Evolutionary conservation across 2,329 filamentous ascomycete species (phyloP).

Genomic region (Podosphaera leucotricha): DNA sequence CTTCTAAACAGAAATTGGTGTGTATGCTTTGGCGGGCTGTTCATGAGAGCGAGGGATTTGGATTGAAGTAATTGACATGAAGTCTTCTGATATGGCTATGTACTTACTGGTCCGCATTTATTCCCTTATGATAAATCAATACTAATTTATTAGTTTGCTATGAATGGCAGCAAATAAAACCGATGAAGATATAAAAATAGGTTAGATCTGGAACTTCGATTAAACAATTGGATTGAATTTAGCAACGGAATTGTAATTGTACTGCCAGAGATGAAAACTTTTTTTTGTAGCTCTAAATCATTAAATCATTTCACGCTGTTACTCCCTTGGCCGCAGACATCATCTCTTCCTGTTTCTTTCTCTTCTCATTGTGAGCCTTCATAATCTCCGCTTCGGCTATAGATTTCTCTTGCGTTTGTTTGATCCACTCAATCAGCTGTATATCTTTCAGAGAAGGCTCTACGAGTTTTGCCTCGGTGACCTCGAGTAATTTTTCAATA

Average conservation of each 20-base stretch:
- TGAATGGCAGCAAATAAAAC: background rate
- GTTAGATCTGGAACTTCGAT: no score
- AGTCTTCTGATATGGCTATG: background rate
- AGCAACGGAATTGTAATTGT: no score
- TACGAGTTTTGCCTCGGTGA: constrained; percentile 35
- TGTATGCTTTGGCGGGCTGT: constrained; percentile 63
- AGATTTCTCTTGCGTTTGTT: constrained; percentile 27
- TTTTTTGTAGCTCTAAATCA: no score
- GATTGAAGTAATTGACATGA: constrained; percentile 37
- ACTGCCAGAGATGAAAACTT: no score
- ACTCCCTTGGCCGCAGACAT: constrained; percentile 26
- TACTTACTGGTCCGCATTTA: background rate
- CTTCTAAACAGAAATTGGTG: constrained; percentile 41
- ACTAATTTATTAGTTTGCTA: background rate
- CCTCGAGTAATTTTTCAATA: constrained; percentile 33
- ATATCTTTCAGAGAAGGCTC: constrained; percentile 34
- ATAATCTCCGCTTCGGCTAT: constrained; percentile 30
- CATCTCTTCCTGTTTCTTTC: constrained; percentile 37
- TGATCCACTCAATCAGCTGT: constrained; percentile 30
- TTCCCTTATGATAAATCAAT: background rate
- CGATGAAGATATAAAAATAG: background rate
- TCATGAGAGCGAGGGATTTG: constrained; percentile 79
- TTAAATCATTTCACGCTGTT: background rate
- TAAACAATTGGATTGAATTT: no score
- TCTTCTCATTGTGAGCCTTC: constrained; percentile 27